A percentile compares a stretch with the other conserved stretches of the same genome.
phyloP scores from a whole-genome alignment of 176 grass and related monocot species.

The Musa troglodytarum region DNA sequence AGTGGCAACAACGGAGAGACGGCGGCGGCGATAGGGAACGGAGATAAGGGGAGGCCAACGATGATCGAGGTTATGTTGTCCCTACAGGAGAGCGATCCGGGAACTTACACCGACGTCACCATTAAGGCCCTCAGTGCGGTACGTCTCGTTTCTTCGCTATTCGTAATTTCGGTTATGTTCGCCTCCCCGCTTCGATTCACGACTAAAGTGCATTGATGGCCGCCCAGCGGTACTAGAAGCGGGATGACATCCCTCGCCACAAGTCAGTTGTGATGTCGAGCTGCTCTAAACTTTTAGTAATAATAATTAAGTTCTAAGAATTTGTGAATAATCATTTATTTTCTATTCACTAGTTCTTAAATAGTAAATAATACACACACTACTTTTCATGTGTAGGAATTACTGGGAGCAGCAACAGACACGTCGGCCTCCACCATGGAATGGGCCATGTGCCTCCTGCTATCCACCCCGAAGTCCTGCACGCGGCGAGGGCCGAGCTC shows the following conservation, averaged over 20 bases:
- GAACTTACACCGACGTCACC: conserved; percentile 38
- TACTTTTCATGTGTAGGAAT: neutral
- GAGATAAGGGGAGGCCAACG: conserved; percentile 8
- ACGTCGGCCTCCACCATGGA: neutral
- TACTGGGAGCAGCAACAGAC: neutral
- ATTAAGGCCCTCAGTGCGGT: conserved; percentile 47
- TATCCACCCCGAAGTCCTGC: conserved; percentile 45
- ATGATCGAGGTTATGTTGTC: conserved; percentile 39
- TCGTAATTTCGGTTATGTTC: too few species aligned
- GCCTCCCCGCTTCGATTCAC: too few species aligned
- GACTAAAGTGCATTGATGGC: too few species aligned
- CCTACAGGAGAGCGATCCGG: conserved; percentile 35
- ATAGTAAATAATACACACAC: too few species aligned
- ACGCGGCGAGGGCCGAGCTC: conserved; percentile 40
- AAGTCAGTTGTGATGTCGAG: neutral
- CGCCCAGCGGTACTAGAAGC: too few species aligned
- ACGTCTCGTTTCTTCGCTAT: neutral
- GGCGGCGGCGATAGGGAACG: neutral
- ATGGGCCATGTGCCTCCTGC: conserved; percentile 27
- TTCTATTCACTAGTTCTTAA: neutral
- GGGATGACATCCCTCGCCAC: too few species aligned
- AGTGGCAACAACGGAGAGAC: neutral
- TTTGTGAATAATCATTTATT: neutral
- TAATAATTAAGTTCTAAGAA: neutral
- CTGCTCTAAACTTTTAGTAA: neutral